These are phyloP conservation scores for Colletotrichum sp. DNA, from an alignment of 2,329 filamentous ascomycete genomes.

Conservation along the genomic window DNA sequence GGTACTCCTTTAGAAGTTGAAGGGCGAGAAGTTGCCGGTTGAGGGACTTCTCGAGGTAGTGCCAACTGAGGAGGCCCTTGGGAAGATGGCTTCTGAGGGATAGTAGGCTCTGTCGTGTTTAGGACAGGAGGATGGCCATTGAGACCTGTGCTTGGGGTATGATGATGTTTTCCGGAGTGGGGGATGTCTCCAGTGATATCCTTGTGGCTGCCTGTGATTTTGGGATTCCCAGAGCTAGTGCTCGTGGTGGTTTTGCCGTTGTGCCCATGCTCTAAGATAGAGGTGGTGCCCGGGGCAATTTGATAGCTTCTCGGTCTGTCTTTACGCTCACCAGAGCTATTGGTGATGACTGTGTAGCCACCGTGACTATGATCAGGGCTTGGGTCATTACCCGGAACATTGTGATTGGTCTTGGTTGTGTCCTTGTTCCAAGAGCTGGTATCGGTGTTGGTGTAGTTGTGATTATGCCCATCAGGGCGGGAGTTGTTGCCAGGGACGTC, in stretches of 20 bases:
- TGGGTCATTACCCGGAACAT: not conserved
- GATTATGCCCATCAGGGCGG: not conserved
- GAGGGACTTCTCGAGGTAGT: not conserved
- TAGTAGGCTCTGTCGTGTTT: not conserved
- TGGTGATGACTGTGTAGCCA: not conserved
- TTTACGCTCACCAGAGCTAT: fast-evolving
- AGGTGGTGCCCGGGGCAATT: not conserved
- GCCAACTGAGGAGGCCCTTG: not conserved
- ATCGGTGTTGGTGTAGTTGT: not conserved
- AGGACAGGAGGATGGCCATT: not conserved
- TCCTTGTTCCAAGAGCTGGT: not conserved
- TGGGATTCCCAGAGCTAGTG: not conserved
- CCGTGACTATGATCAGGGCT: not conserved
- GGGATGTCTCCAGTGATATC: not conserved
- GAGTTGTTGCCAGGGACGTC: not conserved
- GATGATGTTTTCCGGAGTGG: not conserved
- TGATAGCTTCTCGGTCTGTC: not conserved
- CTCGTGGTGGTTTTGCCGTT: not conserved
- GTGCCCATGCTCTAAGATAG: not conserved
- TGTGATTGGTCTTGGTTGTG: not conserved
- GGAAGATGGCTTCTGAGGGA: not conserved
- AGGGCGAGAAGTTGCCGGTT: not conserved
- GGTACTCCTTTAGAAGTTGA: not conserved
- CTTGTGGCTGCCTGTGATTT: not conserved
- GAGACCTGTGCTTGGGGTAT: not conserved